These are phyloP conservation scores for Mycena chlorophos DNA, from an alignment of 768 basidiomycete species.

Conservation along the genomic window DNA sequence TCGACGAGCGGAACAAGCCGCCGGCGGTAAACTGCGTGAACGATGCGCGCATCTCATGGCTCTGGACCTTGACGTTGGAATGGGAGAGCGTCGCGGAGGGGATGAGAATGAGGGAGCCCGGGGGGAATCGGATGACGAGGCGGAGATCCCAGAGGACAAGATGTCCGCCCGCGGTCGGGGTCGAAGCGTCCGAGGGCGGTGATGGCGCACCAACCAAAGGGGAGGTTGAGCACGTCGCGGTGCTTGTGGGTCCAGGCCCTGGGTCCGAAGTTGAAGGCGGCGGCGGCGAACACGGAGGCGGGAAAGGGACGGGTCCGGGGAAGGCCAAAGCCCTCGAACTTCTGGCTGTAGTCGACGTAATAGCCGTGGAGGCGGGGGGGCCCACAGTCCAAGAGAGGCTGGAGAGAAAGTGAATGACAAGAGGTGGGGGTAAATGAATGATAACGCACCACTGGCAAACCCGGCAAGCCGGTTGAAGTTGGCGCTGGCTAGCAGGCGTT, in stretches of 20 bases:
- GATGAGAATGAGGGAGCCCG: constrained; percentile 28
- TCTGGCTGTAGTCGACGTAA: constrained; percentile 1
- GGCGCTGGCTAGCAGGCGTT: not conserved
- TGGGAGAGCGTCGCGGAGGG: constrained; percentile 31
- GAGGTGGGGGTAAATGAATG: not conserved
- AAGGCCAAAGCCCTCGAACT: not conserved
- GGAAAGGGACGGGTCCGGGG: not conserved
- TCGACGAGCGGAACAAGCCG: constrained; percentile 2
- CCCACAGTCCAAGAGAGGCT: constrained; percentile 8
- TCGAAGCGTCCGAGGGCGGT: constrained; percentile 30
- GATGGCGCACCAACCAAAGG: constrained; percentile 34
- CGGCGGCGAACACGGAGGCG: constrained; percentile 22
- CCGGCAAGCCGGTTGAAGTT: constrained; percentile 8
- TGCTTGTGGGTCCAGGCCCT: constrained; percentile 22
- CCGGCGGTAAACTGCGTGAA: constrained; percentile 31
- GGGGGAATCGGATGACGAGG: constrained; percentile 28
- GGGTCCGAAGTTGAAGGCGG: constrained; percentile 32
- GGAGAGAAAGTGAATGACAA: not conserved
- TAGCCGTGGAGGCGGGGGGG: constrained; percentile 11
- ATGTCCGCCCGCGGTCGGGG: constrained; percentile 30
- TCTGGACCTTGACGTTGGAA: constrained; percentile 20
- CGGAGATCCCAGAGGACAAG: constrained; percentile 30
- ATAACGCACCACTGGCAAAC: constrained; percentile 16
- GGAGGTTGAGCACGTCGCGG: constrained; percentile 30
- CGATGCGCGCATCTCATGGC: constrained; percentile 21